These are phyloP conservation scores for Musa itinerans DNA, from an alignment of 176 grass and related monocot genomes.

Conservation along the genomic window DNA sequence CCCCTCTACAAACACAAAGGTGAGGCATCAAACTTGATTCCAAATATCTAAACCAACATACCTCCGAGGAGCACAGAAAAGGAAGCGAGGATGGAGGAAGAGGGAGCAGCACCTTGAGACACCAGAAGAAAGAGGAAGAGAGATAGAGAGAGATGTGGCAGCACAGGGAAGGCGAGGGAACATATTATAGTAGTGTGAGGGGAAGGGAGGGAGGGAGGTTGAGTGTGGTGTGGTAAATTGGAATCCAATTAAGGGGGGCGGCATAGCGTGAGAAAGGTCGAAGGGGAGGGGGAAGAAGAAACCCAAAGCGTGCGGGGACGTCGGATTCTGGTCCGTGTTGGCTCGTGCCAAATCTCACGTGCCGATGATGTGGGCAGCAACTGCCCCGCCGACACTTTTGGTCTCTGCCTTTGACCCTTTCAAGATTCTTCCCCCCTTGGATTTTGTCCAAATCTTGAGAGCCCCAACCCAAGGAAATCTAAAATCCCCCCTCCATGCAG, in stretches of 20 bases:
- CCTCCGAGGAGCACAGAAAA: not conserved
- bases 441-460: no score
- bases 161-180: not conserved
- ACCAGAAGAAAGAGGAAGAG: not conserved
- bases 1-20: conserved; percentile 24
- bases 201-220: not conserved
- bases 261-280: not conserved
- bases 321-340: not conserved
- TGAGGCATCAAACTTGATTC: not conserved
- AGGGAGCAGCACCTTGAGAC: not conserved
- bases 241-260: conserved; percentile 13
- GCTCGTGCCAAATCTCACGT: not conserved
- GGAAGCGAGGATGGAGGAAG: conserved; percentile 4
- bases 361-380: not conserved
- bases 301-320: conserved; percentile 20
- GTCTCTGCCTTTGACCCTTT: no score
- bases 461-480: no score
- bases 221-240: conserved; percentile 20
- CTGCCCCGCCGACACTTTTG: no score
- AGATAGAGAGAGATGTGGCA: not conserved
- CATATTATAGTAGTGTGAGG: not conserved
- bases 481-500: no score
- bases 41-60: not conserved
- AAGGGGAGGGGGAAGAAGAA: conserved; percentile 6
- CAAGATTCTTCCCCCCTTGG: no score